Evolutionary conservation across 1,284 basidiomycete species (phyloP), one percentile per base, ranked within the genome.

Genomic region (Xerocomus cyaneibrunnescens): DNA sequence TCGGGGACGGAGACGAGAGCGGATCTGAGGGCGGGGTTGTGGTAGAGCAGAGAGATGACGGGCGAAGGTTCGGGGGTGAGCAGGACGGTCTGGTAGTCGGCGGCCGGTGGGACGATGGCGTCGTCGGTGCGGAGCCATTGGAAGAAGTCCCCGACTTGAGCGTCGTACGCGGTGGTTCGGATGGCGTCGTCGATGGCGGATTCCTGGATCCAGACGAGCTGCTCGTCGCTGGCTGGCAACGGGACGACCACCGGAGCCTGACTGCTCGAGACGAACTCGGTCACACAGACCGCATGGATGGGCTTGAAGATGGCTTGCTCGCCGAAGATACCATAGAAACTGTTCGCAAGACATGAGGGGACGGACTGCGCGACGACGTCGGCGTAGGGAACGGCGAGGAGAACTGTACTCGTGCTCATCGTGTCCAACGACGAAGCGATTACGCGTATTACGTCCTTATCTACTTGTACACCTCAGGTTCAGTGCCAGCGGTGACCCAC

Each of bases 131-230:
- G 53, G 49, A 66, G 57, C 58, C 64, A 60, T 12, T 57, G 54
- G 36, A 69, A 54, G 58, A 75, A 73, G n/a, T 54, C 55, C 31
- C 69, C 62, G 21, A 77, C 66, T 39, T 71, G 64, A 31, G 57
- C 51, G n/a, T 56, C 50, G 35, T 62, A 57, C 25, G 64, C 58
- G 21, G 60, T 42, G 16, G 64, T 61, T 53, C 72, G 62, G 34
- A 81, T 61, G 21, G 68, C 55, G 12, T 61, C 52, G 36, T 85
- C 83, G 32, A 85, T 63, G 5, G 75, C 73, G 34, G 75, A 68
- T 52, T 81, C 75, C 55, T 84, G 77, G 9, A 87, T 57, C 85
- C 85, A 87, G 7, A 85, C 76, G 28, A 87, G 76, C 55, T 78
- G 75, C 17, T 42, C 66, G 57, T 39, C 57, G 56, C 17, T 54